Evolutionary conservation across 23 red algal genomes (phyloP), one percentile per base, ranked within the genome.

Genomic region (Gracilaria gracilis): DNA sequence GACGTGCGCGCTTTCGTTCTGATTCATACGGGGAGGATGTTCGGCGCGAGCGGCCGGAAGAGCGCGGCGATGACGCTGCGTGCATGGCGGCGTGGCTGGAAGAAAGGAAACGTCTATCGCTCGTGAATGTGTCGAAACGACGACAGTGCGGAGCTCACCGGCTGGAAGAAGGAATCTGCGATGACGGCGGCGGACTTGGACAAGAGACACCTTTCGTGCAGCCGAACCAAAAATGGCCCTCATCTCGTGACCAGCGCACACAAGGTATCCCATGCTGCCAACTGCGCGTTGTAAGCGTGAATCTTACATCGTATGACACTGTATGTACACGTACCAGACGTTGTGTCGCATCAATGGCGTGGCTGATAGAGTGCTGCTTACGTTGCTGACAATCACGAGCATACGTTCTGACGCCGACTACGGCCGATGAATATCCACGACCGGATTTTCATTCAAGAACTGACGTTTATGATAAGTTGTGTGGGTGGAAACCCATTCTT

Each of bases 1-100:
- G 25, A 25, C 81, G 81, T 17, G 39, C 59, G 17, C 81, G 81
- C 47, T 85, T 85, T 55, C 81, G 58, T 13, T 85, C 81, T 16
- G 81, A 85, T 85, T 85, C 81, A 40, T 85, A 70, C 1, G 81
- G 46, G 0, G 81, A 69, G 33, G 51, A 32, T 13, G 31, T 46
- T 28, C 72, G 72, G 46, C 72, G 72, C 25, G 72, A 4, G 72
- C 72, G 72, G 38, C 23, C 72, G 42, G 72, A 77, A 15, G 72
- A n/a, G 72, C 72, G 72, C 42, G 72, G 72, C 3, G 72, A 34
- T 15, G 72, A 77, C 13, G 72, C 72, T 2, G 72, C 72, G 32
- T 77, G 72, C 72, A 77, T 77, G 32, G 27, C 14, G 64, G 16
- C 17, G 9, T 9, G 17, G 15, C 7, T 34, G 32, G 0, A 19